Evolutionary conservation across 2,329 filamentous ascomycete genomes (phyloP), one percentile per base, ranked within the genome.

Genomic region (Beauveria varroae): DNA sequence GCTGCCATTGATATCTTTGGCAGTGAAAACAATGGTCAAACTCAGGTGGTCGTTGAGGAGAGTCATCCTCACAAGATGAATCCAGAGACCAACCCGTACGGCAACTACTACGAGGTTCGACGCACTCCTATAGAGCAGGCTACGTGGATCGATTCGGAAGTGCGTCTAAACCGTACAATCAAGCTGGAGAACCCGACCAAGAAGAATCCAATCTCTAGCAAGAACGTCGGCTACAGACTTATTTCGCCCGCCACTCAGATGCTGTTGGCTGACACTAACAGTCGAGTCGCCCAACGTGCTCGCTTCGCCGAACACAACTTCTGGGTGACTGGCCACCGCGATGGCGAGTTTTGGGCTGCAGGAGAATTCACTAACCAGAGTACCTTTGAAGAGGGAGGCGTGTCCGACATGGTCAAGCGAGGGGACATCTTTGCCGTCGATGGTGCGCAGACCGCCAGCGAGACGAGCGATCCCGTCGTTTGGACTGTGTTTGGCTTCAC

Each of bases 91-190:
- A 89, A 89, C 66, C 84, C 86, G 0, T 75, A 79, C 44, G 86
- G 86, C 30, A 87, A 86, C 68, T 79, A 77, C 60, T 89, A 87
- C 72, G 74, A 81, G 62, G 71, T 87, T 50, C 73, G 75, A 20
- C 79, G 83, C 54, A 76, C 73, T 0, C 67, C 71, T 0, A 71
- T 87, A 6, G 73, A 77, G 41, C 72, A 71, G 47, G 77, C 82
- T 1, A 67, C 74, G 5, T 77, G 78, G 61, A 71, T 82, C 5
- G 81, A 85, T 57, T 81, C 83, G 0, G 81, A 81, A 62, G 81
- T 83, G 0, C 68, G 72, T 10, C 71, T 80, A 40, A 86, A 86
- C 62, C 75, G 80, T 2, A 69, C 75, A 6, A 73, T 83, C 63
- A 79, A 79, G 63, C 69, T 84, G 43, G 75, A 82, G 65, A 83